phyloP scores from a whole-genome alignment of 2,329 filamentous ascomycete genomes.

The Fusarium begoniae region DNA sequence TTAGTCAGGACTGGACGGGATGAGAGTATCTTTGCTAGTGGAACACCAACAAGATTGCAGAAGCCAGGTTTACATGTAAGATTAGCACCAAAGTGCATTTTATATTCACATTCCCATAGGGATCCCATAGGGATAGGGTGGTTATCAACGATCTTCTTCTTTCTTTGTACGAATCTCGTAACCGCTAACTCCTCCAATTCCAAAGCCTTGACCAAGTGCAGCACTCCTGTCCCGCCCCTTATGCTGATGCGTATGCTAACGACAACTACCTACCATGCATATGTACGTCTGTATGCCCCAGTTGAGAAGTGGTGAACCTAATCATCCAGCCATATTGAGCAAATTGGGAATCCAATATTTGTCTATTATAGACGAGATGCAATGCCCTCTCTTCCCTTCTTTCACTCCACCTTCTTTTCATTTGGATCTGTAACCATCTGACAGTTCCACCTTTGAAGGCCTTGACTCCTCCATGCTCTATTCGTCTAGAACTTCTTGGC shows the following conservation, averaged over 20 bases:
- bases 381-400: background rate
- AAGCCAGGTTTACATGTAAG: slow-evolving; percentile 29
- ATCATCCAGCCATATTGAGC: slow-evolving; percentile 21
- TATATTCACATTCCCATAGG: slow-evolving; percentile 13
- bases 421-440: background rate
- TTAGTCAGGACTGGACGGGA: slow-evolving; percentile 13
- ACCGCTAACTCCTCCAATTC: background rate
- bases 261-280: slow-evolving; percentile 18
- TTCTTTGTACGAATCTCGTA: slow-evolving; percentile 15
- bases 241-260: slow-evolving; percentile 22
- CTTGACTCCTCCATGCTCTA: background rate
- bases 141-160: slow-evolving; percentile 17
- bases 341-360: slow-evolving; percentile 33
- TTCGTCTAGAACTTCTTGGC: slow-evolving; percentile 6
- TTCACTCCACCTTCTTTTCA: slow-evolving; percentile 8
- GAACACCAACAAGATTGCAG: background rate
- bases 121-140: slow-evolving; percentile 14
- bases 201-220: slow-evolving; percentile 7
- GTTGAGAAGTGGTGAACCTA: slow-evolving; percentile 34
- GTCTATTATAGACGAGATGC: slow-evolving; percentile 28
- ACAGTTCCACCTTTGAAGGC: background rate
- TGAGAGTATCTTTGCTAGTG: slow-evolving; percentile 10
- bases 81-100: slow-evolving; percentile 29
- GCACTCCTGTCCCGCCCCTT: slow-evolving; percentile 9
- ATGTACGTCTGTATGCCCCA: slow-evolving; percentile 23